These are phyloP conservation scores for Penicillium simplicissimum DNA, from an alignment of 495 filamentous ascomycete species.

Conservation along the genomic window DNA sequence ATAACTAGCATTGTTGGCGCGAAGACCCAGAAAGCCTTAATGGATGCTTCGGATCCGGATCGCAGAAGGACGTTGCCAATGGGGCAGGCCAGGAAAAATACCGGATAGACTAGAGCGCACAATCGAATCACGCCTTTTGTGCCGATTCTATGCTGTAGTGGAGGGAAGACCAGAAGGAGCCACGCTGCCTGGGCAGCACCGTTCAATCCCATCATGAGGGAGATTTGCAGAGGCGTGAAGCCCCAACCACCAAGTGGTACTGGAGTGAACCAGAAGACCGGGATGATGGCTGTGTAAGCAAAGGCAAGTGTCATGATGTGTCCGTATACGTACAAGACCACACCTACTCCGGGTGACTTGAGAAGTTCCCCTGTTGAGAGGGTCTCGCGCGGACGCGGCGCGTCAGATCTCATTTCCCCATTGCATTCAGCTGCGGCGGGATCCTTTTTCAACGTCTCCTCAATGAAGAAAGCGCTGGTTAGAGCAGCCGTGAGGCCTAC, in stretches of 20 bases:
- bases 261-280: constrained; percentile 63
- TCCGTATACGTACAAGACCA: constrained; percentile 61
- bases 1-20: constrained; percentile 39
- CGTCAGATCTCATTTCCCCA: not conserved
- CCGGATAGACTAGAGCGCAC: constrained; percentile 56
- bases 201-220: constrained; percentile 56
- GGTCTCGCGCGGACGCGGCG: constrained; percentile 3
- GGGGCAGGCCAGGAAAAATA: constrained; percentile 56
- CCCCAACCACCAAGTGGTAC: constrained; percentile 58
- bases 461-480: constrained; percentile 48
- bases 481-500: constrained; percentile 53
- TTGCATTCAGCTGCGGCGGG: constrained; percentile 9
- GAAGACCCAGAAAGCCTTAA: constrained; percentile 56
- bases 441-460: constrained; percentile 53
- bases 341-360: constrained; percentile 58
- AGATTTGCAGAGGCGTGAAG: constrained; percentile 60
- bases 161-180: constrained; percentile 64
- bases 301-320: constrained; percentile 63
- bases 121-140: constrained; percentile 59
- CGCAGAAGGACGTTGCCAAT: constrained; percentile 55
- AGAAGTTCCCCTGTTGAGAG: constrained; percentile 58
- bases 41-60: constrained; percentile 25
- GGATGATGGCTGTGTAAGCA: constrained; percentile 60
- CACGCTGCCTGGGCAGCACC: constrained; percentile 64
- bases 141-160: constrained; percentile 56